A percentile compares a stretch with the other conserved stretches of the same genome.
Evolutionary conservation across 106 monocot genomes (phyloP).

Genomic region (Posidonia australis): DNA sequence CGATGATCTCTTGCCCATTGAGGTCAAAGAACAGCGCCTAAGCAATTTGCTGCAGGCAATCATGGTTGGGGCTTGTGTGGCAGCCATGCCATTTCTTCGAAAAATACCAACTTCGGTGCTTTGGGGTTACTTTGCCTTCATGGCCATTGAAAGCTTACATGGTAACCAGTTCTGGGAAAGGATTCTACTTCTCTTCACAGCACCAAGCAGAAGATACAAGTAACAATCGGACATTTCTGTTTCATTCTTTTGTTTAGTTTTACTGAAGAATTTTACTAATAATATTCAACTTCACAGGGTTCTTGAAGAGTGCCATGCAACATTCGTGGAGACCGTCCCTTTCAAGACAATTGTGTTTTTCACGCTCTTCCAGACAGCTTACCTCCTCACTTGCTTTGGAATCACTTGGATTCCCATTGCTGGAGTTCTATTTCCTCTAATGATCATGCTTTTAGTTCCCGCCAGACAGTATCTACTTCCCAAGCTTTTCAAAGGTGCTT

Average conservation of each 20-base stretch:
- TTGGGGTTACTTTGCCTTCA: conserved; percentile 42
- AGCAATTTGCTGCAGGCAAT: conserved; percentile 32
- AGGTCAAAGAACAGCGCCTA: conserved; percentile 36
- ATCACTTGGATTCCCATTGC: conserved; percentile 34
- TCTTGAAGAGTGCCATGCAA: conserved; percentile 22
- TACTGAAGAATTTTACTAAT: no score
- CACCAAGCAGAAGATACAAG: conserved; percentile 39
- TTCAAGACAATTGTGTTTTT: conserved; percentile 17
- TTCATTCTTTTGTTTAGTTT: no score
- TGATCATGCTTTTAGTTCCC: conserved; percentile 36
- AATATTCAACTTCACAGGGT: no score
- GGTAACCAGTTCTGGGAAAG: conserved; percentile 44
- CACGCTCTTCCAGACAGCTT: conserved; percentile 29
- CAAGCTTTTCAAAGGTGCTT: conserved; percentile 26
- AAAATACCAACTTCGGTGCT: conserved; percentile 38
- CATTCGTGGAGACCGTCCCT: conserved; percentile 37
- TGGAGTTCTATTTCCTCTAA: conserved; percentile 31
- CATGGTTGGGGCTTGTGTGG: conserved; percentile 31
- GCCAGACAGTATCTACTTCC: conserved; percentile 30
- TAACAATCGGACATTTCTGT: no score
- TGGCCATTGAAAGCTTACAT: conserved; percentile 37
- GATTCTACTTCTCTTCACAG: conserved; percentile 30
- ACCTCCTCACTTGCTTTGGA: conserved; percentile 37
- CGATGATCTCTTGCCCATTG: conserved; percentile 29
- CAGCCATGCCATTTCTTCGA: conserved; percentile 31